phyloP scores from a whole-genome alignment of 202 grass and related monocot species.

The Zizania palustris region DNA sequence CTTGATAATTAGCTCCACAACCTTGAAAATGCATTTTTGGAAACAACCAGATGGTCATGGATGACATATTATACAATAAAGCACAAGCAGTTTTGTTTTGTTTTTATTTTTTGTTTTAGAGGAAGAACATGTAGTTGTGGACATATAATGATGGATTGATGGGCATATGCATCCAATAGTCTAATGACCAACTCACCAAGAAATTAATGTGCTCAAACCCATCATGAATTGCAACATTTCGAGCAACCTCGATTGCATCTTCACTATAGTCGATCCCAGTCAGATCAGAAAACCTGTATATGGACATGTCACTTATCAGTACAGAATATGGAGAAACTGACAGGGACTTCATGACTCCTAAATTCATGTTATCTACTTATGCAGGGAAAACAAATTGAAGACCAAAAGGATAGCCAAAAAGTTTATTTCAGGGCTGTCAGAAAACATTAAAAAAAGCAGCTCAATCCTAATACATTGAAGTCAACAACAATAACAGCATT shows the following conservation, averaged over 20 bases:
- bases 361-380: neutral
- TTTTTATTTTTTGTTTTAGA: too few species aligned
- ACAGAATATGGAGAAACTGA: neutral
- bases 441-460: neutral
- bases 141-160: neutral
- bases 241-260: constrained; percentile 74
- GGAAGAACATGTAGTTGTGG: neutral
- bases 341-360: neutral
- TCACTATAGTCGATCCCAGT: constrained; percentile 95
- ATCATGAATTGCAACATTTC: constrained; percentile 63
- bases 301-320: constrained; percentile 18
- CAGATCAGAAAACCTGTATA: constrained; percentile 78
- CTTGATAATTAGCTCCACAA: neutral
- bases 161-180: neutral
- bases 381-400: neutral
- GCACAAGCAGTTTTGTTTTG: neutral
- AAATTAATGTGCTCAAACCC: constrained; percentile 88
- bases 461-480: neutral
- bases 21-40: neutral
- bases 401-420: neutral
- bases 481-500: constrained; percentile 2
- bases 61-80: constrained; percentile 21
- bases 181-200: constrained; percentile 52
- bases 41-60: constrained; percentile 9
- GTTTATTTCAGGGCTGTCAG: neutral